Conservation (phyloP, 2,329 filamentous ascomycete species). For the Xylaria sp. region DNA sequence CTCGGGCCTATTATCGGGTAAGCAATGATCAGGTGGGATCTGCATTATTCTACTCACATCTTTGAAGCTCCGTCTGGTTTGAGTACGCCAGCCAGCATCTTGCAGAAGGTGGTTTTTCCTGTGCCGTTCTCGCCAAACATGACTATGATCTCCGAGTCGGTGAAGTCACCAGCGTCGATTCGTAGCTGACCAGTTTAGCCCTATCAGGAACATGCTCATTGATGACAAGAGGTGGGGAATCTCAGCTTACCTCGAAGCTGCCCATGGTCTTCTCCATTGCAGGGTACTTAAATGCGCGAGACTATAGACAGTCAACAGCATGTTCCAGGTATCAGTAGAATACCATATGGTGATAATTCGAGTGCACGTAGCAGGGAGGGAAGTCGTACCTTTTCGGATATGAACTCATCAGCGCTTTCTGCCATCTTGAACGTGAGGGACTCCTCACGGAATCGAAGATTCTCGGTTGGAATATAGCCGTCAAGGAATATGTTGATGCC, state of each 20-base stretch:
- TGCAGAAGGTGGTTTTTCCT: conserved; percentile 99
- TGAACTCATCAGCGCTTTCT: conserved; percentile 34
- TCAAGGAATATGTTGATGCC: conserved; percentile 39
- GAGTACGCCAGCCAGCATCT: conserved; percentile 89
- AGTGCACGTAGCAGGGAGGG: conserved; percentile 50
- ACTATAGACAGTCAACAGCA: too few relatives aligned
- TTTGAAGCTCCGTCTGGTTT: conserved; percentile 82
- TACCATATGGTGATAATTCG: neutral
- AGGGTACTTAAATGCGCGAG: too few relatives aligned
- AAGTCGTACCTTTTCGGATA: conserved; percentile 33
- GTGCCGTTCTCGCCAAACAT: conserved; percentile 73
- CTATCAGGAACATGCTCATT: too few relatives aligned
- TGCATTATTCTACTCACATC: neutral
- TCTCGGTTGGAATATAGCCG: conserved; percentile 37
- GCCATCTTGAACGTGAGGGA: conserved; percentile 36
- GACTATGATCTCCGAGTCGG: conserved; percentile 97
- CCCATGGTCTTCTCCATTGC: conserved; percentile 92
- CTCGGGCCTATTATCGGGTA: neutral
- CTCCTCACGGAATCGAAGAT: conserved; percentile 39
- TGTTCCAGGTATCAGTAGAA: too few relatives aligned
- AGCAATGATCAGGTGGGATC: neutral
- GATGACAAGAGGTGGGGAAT: too few relatives aligned
- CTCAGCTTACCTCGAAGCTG: conserved; percentile 69
- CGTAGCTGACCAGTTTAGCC: conserved; percentile 58
- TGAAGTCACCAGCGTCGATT: conserved; percentile 87